phyloP scores from a whole-genome alignment of 805 yeast genomes.

The Myxozyma vanderwaltii region DNA sequence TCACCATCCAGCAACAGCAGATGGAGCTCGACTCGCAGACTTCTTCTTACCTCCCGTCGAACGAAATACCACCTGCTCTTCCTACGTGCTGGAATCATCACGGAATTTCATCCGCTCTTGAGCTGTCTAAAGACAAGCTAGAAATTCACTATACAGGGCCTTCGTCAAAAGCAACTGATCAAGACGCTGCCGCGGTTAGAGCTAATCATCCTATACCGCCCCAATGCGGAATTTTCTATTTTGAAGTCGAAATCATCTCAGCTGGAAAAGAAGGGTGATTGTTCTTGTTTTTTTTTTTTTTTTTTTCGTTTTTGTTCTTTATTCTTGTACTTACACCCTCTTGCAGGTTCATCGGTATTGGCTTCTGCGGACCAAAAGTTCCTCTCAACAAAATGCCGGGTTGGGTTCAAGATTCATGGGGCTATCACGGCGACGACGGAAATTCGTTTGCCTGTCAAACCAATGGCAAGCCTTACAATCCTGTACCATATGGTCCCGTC shows the following conservation, averaged over 20 bases:
- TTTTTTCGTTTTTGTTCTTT: neutral
- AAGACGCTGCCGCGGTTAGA: conserved; percentile 32
- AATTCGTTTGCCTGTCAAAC: conserved; percentile 46
- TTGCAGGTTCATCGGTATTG: conserved; percentile 47
- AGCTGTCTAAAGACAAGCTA: conserved; percentile 19
- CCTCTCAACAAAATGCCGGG: conserved; percentile 50
- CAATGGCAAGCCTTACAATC: conserved; percentile 41
- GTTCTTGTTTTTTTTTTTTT: neutral
- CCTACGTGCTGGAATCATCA: conserved; percentile 28
- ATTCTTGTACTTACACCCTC: conserved; percentile 6
- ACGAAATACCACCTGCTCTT: conserved; percentile 16
- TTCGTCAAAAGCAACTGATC: conserved; percentile 22
- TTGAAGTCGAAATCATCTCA: conserved; percentile 49
- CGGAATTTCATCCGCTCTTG: conserved; percentile 19
- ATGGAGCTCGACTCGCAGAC: neutral
- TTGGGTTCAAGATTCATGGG: conserved; percentile 52
- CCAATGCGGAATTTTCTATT: conserved; percentile 53
- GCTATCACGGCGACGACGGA: conserved; percentile 58
- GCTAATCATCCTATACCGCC: conserved; percentile 43
- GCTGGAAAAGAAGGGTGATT: conserved; percentile 43
- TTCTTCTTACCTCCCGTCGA: no score
- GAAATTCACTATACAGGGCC: conserved; percentile 25
- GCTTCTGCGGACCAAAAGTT: conserved; percentile 47
- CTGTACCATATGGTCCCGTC: conserved; percentile 44
- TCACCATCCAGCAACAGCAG: conserved; percentile 4